A percentile compares a stretch with the other conserved stretches of the same genome.
These are phyloP conservation scores for Globisporangium radiosum DNA, from an alignment of 352 stramenopile genomes.

Conservation along the genomic window DNA sequence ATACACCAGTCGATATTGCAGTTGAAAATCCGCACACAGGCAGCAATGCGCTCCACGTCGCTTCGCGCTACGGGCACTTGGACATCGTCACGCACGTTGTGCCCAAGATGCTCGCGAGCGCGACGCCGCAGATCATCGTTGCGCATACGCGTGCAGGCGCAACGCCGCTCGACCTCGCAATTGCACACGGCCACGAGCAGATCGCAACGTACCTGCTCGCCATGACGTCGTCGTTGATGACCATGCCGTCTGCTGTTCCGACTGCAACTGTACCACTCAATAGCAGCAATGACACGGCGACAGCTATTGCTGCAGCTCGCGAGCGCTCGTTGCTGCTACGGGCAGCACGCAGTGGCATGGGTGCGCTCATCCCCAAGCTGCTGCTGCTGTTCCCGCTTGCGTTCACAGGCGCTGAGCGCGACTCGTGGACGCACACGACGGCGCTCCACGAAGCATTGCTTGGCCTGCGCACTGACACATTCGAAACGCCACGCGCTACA, in stretches of 20 bases:
- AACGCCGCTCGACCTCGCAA: constrained; percentile 43
- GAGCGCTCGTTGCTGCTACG: constrained; percentile 41
- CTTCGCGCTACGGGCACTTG: constrained; percentile 37
- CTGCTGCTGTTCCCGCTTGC: constrained; percentile 39
- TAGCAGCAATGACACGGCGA: too few species aligned
- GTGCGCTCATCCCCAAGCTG: constrained; percentile 37
- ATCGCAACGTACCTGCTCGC: constrained; percentile 51
- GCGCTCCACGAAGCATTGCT: constrained; percentile 44
- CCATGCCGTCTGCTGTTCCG: constrained; percentile 11
- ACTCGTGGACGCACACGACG: constrained; percentile 38
- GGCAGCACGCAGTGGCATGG: constrained; percentile 35
- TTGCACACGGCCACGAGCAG: constrained; percentile 37
- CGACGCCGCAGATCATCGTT: constrained; percentile 22
- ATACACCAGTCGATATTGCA: constrained; percentile 34
- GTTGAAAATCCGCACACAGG: constrained; percentile 16
- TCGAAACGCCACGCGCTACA: constrained; percentile 11
- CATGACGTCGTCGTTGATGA: constrained; percentile 32
- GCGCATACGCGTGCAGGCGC: constrained; percentile 11
- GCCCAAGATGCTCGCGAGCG: constrained; percentile 23
- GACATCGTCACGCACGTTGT: constrained; percentile 46
- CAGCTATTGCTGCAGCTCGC: constrained; percentile 2
- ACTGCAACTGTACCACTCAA: background rate
- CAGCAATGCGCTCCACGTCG: constrained; percentile 48
- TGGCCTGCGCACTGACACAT: constrained; percentile 9
- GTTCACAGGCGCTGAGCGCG: constrained; percentile 30